phyloP scores from a whole-genome alignment of 768 basidiomycete genomes.

The Artomyces pyxidatus region DNA sequence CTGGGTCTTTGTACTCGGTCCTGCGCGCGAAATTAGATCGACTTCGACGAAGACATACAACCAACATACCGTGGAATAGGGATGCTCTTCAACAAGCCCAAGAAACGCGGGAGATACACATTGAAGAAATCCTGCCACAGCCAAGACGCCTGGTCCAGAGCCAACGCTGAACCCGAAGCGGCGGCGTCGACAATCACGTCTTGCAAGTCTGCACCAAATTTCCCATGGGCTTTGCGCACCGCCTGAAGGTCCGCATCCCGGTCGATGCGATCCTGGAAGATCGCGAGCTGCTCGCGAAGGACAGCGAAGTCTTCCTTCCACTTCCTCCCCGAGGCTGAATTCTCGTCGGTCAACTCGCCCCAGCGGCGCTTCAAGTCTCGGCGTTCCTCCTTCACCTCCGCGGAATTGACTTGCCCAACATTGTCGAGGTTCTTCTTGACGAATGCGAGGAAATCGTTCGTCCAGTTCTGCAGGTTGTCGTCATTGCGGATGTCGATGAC shows the following conservation, averaged over 20 bases:
- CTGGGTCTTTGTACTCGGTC: constrained; percentile 61
- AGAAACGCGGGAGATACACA: constrained; percentile 59
- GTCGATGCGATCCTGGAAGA: constrained; percentile 37
- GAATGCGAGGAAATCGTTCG: constrained; percentile 43
- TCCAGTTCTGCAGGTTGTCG: constrained; percentile 42
- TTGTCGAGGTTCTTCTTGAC: constrained; percentile 39
- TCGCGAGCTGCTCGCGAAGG: constrained; percentile 36
- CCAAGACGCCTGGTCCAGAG: constrained; percentile 59
- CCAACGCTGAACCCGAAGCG: constrained; percentile 38
- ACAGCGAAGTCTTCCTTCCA: constrained; percentile 44
- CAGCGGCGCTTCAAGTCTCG: constrained; percentile 43
- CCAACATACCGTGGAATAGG: constrained; percentile 57
- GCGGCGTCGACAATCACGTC: constrained; percentile 32
- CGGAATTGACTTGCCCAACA: constrained; percentile 43
- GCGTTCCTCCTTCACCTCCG: constrained; percentile 33
- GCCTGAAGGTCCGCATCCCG: constrained; percentile 42
- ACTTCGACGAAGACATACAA: not conserved
- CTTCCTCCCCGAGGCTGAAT: constrained; percentile 33
- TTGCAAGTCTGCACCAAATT: constrained; percentile 43
- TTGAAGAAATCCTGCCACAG: constrained; percentile 79
- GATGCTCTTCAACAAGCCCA: constrained; percentile 46
- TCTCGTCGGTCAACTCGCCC: constrained; percentile 37
- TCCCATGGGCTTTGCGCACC: constrained; percentile 38
- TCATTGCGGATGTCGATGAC: constrained; percentile 46
- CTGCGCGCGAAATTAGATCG: constrained; percentile 28